Base-by-base conservation (phyloP, 2,329 filamentous ascomycete species). In the Microcyclospora pomicola region DNA sequence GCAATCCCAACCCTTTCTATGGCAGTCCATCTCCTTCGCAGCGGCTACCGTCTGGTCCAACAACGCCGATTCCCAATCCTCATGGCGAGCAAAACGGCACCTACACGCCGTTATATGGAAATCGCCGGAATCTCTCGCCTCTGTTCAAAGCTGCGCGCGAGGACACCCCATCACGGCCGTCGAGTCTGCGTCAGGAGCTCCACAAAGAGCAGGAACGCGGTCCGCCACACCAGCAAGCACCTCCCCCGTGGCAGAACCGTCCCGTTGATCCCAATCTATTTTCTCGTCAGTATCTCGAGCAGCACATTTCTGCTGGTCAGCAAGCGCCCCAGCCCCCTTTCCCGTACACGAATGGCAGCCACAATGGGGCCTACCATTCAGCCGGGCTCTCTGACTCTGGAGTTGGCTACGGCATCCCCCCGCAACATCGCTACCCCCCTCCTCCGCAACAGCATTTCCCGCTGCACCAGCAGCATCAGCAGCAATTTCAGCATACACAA, bases 131-230 rank as follows among this genome's bases (percentile, higher is more conserved):
- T 42, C 62, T 69, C 27, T 67, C 65, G 2, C 64, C 64, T 3
- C 44, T 69, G 15, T 69, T 69, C 57, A 62, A 67, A 45, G 64
- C 64, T 27, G 62, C 62, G 11, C 61, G 63, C 38, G 48, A 51
- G n/a, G 62, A 66, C 31, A 58, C 61, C 10, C 49, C 58, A 5
- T 54, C 59, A 33, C 62, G 60, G 27, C 60, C 63, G 24, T 67
- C 65, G 27, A 53, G 56, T 35, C 55, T 67, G 9, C 62, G 63
- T 12, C 64, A 64, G 27, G 62, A 66, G 40, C 50, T 65, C 9
- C 40, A 42, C 2, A 47, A 39, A 36, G 38, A 48, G 7, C 19
- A 24, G 19, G 19, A 24, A 24, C 7, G 4, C 19, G 19, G 19
- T 24, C 19, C 19, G 5, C 7, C 19, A 24, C 19, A 24, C 19